Evolutionary conservation across 441 rosid genomes (phyloP).

Genomic region (Pelargonium australe): DNA sequence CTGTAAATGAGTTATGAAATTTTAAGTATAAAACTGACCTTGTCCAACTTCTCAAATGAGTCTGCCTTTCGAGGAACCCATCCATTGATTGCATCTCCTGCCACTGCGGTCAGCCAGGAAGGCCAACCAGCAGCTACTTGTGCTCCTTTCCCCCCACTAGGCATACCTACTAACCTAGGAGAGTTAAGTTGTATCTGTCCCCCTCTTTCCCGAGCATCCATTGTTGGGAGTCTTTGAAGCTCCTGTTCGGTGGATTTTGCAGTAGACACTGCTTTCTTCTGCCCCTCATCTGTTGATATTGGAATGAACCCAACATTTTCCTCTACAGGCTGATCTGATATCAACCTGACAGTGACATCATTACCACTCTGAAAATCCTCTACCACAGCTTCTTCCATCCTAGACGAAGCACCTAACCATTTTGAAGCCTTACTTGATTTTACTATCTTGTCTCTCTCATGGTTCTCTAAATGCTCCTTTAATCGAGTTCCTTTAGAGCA

Average conservation of each 20-base stretch:
- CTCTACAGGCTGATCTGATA: slow-evolving; percentile 28
- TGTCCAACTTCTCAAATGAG: slow-evolving; percentile 93
- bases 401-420: slow-evolving; percentile 50
- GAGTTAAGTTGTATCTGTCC: slow-evolving; percentile 35
- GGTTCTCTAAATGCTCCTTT: slow-evolving; percentile 29
- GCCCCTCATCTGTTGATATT: slow-evolving; percentile 37
- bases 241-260: slow-evolving; percentile 24
- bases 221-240: slow-evolving; percentile 21
- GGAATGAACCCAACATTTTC: slow-evolving; percentile 26
- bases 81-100: slow-evolving; percentile 91
- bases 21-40: slow-evolving; percentile 41
- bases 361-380: slow-evolving; percentile 53
- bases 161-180: slow-evolving; percentile 58
- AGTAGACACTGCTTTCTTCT: slow-evolving; percentile 42
- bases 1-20: slow-evolving; percentile 1
- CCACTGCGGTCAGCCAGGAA: slow-evolving; percentile 86
- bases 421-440: slow-evolving; percentile 50
- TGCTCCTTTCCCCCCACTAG: slow-evolving; percentile 75
- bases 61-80: slow-evolving; percentile 96
- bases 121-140: slow-evolving; percentile 99
- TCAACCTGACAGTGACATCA: slow-evolving; percentile 49
- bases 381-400: slow-evolving; percentile 63
- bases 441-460: slow-evolving; percentile 40
- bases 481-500: slow-evolving; percentile 71
- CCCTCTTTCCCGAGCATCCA: slow-evolving; percentile 25